Evolutionary conservation across 2,329 filamentous ascomycete genomes (phyloP), one percentile per base, ranked within the genome.

Genomic region (Cercospora sp.): DNA sequence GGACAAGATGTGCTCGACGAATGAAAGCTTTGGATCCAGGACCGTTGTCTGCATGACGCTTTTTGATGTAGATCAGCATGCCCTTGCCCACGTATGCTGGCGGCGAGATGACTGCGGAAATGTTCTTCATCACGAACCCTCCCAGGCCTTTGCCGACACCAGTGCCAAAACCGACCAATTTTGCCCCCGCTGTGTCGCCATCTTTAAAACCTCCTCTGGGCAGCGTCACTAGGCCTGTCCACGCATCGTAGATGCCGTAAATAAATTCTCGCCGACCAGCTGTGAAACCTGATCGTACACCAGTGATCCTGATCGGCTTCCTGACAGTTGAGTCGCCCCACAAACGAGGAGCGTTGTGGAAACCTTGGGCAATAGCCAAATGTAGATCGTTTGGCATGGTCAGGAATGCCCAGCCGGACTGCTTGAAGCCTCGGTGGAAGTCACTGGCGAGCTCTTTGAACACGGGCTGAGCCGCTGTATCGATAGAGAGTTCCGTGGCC

Each of bases 351-450:
- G 91, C 90, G 73, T 97, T 97, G 76, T 94, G 90, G 77, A 97
- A 95, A 0, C 94, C 94, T 78, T 91, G 91, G 0, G 93, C 91
- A 43, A 97, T 81, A 0, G 91, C 91, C 51, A 97, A 81, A 49
- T 91, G 92, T 71, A 97, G 90, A 77, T 97, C 92, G 85, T 95
- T 90, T 0, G 93, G 94, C 1, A 90, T 90, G 73, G 91, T 92
- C 68, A 94, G 84, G 5, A 91, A 88, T n/a, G 91, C 89, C 10
- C 86, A 86, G 5, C 94, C 87, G 59, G 95, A 90, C n/a, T 89
- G 87, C 24, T 87, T 86, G 40, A 93, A 85, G 1, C 90, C 88
- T 72, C 88, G 90, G 1, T 88, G 86, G 7, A 91, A 88, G 58
- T 87, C 87, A 12, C 91, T 81, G 1, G 88, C 89, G 28, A 79